These are phyloP conservation scores for Sporothrix pseudoabietina DNA, from an alignment of 2,329 filamentous ascomycete genomes.

Conservation along the genomic window DNA sequence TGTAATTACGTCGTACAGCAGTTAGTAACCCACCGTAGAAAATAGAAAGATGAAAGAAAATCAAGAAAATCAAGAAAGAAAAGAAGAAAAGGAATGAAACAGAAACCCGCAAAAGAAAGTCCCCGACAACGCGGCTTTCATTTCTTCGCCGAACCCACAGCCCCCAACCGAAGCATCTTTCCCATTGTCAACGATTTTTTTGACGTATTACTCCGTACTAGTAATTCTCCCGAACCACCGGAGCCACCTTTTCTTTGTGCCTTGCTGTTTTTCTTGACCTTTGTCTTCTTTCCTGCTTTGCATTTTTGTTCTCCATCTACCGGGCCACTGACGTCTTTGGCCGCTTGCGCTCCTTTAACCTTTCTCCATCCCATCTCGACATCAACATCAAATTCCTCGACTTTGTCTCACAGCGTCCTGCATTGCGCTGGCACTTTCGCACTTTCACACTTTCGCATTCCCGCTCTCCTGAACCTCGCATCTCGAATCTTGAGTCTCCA, in stretches of 20 bases:
- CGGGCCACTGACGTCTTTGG: constrained; percentile 8
- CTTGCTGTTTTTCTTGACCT: not conserved
- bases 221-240: constrained; percentile 15
- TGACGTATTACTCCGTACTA: not conserved
- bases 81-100: not conserved
- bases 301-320: not conserved
- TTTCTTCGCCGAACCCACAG: constrained; percentile 23
- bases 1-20: not conserved
- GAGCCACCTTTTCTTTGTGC: not conserved
- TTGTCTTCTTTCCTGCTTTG: not conserved
- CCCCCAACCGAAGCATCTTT: constrained; percentile 14
- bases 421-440: not conserved
- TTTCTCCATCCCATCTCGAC: not conserved
- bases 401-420: not conserved
- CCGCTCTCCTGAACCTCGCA: not conserved
- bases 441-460: not conserved
- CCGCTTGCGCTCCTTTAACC: not conserved
- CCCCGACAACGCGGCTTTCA: constrained; percentile 30
- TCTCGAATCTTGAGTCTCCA: not conserved
- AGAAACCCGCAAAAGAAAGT: constrained; percentile 20
- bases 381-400: not conserved
- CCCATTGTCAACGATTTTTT: constrained; percentile 21
- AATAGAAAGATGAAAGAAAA: constrained; percentile 5
- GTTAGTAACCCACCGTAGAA: not conserved
- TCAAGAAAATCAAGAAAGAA: not conserved